Evolutionary conservation across 2,329 filamentous ascomycete genomes (phyloP), one percentile per base, ranked within the genome.

Genomic region (Ophiostoma novo-ulmi): DNA sequence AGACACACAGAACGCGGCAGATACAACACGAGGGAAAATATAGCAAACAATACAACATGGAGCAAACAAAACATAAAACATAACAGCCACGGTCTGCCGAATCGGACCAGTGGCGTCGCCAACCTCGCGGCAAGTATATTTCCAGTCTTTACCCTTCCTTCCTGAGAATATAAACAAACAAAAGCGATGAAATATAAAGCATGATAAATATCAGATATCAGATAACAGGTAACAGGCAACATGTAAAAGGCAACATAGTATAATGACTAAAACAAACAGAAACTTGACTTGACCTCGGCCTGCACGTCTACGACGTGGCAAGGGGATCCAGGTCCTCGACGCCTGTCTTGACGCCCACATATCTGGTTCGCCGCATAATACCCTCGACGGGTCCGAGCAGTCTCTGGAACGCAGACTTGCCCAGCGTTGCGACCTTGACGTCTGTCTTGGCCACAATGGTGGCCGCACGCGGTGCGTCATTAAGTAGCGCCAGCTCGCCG

Each of bases 331-430:
- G 84, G 75, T 88, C 85, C 78, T 91, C 87, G 8, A 89, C 87
- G 6, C 87, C 86, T 31, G 85, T 84, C 78, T 84, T 85, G 75
- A 88, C 83, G 36, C 84, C 85, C 72, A 85, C 82, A 75, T 89
- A 89, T 77, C 84, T 84, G 66, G 87, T 92, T 77, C 95, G 87
- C 80, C 95, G 87, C 92, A 99, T 93, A 78, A 98, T 96, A 73
- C 93, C 90, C 80, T 97, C 93, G 38, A 98, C 94, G 0, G 94
- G 94, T 1, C 95, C 95, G 44, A 99, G 83, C 76, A 99, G 82
- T 75, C 95, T 86, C 82, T 97, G 94, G 81, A 99, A 99, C 6
- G 94, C 95, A 76, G 93, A 92, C 81, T 97, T 97, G 75, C 93
- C 93, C 67, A 99, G 83, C 67, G 90, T 93, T 5, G 94, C 95